Evolutionary conservation across 352 stramenopile genomes (phyloP).

Genomic region (Pythium brassicae): DNA sequence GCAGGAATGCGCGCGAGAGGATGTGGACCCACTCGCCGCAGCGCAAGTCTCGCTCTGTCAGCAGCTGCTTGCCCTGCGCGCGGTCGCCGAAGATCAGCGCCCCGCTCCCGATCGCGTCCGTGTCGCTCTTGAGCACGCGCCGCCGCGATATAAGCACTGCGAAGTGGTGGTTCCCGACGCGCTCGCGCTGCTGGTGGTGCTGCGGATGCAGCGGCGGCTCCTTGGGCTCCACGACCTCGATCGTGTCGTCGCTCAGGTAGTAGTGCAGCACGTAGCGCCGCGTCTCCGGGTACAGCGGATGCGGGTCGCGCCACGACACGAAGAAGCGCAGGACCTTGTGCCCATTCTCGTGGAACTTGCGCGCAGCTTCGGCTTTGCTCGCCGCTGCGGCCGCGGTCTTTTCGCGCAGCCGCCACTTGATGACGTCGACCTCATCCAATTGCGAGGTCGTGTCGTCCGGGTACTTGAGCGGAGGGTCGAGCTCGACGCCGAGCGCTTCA

Average conservation of each 20-base stretch:
- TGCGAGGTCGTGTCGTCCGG: slow-evolving; percentile 67
- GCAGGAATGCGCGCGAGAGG: slow-evolving; percentile 80
- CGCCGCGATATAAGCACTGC: slow-evolving; percentile 79
- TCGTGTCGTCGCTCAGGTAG: slow-evolving; percentile 89
- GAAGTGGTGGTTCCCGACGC: slow-evolving; percentile 58
- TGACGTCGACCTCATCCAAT: slow-evolving; percentile 44
- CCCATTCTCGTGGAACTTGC: slow-evolving; percentile 75
- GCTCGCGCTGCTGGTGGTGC: slow-evolving; percentile 29
- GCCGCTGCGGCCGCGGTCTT: slow-evolving; percentile 23
- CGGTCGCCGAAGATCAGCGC: slow-evolving; percentile 7
- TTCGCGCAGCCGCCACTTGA: slow-evolving; percentile 34
- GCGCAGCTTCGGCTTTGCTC: slow-evolving; percentile 40
- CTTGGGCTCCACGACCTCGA: slow-evolving; percentile 85
- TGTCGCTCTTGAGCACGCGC: slow-evolving; percentile 45
- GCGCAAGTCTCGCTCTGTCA: slow-evolving; percentile 67
- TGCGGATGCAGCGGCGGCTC: slow-evolving; percentile 21
- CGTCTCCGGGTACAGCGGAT: slow-evolving; percentile 87
- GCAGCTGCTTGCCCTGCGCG: slow-evolving; percentile 21
- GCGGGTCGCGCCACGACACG: slow-evolving; percentile 88
- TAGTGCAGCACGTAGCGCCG: slow-evolving; percentile 89
- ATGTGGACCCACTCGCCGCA: slow-evolving; percentile 84
- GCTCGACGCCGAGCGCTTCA: slow-evolving; percentile 32
- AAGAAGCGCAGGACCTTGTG: slow-evolving; percentile 90
- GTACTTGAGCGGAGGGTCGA: slow-evolving; percentile 50
- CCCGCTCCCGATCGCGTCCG: slow-evolving; percentile 2